Conservation (phyloP, 2,329 filamentous ascomycete genomes). For the Orbilia blumenaviensis region DNA sequence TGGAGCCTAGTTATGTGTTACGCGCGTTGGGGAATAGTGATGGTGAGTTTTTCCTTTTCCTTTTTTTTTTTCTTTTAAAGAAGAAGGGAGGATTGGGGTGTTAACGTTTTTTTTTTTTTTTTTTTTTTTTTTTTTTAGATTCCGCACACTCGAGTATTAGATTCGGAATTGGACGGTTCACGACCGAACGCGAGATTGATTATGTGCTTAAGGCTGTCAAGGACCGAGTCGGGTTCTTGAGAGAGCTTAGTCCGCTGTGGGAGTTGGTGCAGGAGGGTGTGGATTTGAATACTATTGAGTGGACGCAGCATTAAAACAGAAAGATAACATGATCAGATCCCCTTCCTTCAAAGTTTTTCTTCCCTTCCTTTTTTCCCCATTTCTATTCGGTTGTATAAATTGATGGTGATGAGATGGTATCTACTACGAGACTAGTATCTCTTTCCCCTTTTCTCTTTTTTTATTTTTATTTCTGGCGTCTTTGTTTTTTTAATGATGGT, state of each 20-base stretch:
- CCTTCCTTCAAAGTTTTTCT: not conserved
- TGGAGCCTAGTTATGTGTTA: constrained; percentile 96
- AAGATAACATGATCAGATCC: not conserved
- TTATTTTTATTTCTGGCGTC: not conserved
- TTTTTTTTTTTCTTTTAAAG: not conserved
- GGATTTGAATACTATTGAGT: constrained; percentile 94
- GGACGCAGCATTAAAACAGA: constrained; percentile 83
- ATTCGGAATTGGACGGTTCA: constrained; percentile 97
- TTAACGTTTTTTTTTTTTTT: not conserved
- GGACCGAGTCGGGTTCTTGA: constrained; percentile 88
- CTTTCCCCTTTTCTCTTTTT: not conserved
- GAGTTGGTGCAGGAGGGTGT: constrained; percentile 97
- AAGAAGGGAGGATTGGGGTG: no score
- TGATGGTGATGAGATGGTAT: not conserved
- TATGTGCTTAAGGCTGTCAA: constrained; percentile 94
- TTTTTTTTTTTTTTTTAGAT: constrained; percentile 64
- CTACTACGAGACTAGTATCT: not conserved
- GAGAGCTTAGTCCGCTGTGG: constrained; percentile 95
- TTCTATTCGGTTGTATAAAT: constrained; percentile 38
- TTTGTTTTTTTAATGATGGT: not conserved
- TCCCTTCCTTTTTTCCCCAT: not conserved
- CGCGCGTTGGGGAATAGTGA: constrained; percentile 94
- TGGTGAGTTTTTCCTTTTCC: constrained; percentile 23
- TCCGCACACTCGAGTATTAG: constrained; percentile 97
- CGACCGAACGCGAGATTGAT: constrained; percentile 92